Conservation (phyloP, 345 rosid genomes). For the Hibiscus syriacus region DNA sequence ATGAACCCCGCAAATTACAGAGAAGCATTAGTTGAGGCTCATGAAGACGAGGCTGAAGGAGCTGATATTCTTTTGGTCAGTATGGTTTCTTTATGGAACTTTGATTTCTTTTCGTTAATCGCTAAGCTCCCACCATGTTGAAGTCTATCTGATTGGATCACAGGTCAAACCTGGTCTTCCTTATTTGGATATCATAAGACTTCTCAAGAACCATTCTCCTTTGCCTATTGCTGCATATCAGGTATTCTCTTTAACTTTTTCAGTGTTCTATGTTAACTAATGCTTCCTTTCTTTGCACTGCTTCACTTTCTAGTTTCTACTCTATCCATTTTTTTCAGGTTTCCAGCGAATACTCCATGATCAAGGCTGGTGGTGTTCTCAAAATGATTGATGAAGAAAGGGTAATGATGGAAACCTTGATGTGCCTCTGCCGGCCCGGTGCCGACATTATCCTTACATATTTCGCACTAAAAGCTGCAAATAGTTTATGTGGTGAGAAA, state of each 20-base stretch:
- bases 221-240: slow-evolving; percentile 94
- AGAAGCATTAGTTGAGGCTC: slow-evolving; percentile 83
- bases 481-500: slow-evolving; percentile 51
- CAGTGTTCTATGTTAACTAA: neutral
- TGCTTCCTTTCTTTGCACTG: no score
- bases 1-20: slow-evolving; percentile 95
- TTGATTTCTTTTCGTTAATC: neutral
- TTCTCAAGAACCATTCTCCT: slow-evolving; percentile 68
- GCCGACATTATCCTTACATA: slow-evolving; percentile 79
- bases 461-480: slow-evolving; percentile 85
- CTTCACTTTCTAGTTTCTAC: no score
- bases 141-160: slow-evolving; percentile 15
- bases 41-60: slow-evolving; percentile 89
- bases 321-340: no score
- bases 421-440: slow-evolving; percentile 83
- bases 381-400: slow-evolving; percentile 88
- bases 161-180: slow-evolving; percentile 99
- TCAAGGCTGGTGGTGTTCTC: slow-evolving; percentile 78
- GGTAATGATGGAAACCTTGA: slow-evolving; percentile 90
- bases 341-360: slow-evolving; percentile 93
- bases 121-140: neutral
- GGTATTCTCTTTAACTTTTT: slow-evolving; percentile 29
- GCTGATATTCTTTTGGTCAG: slow-evolving; percentile 91
- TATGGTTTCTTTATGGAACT: slow-evolving; percentile 5
- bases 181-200: slow-evolving; percentile 87